phyloP scores from a whole-genome alignment of 805 yeast species.

The Candida odintsovae region DNA sequence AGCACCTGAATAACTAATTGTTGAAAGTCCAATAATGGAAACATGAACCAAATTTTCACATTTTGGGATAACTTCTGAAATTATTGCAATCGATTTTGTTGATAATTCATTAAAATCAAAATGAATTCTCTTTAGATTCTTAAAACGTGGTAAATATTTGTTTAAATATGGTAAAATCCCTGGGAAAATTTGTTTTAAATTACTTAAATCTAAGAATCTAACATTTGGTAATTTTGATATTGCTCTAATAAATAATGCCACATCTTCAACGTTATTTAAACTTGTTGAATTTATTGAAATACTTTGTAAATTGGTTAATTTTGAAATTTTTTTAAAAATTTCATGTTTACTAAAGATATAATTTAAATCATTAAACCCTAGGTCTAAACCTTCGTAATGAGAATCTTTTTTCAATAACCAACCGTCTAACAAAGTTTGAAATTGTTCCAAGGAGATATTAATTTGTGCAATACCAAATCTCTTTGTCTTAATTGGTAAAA shows the following conservation, averaged over 20 bases:
- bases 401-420: conserved; percentile 31
- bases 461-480: conserved; percentile 77
- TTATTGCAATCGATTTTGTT: conserved; percentile 46
- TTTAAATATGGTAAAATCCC: conserved; percentile 50
- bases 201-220: conserved; percentile 70
- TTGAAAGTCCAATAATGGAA: conserved; percentile 58
- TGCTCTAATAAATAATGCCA: conserved; percentile 41
- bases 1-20: conserved; percentile 52
- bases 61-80: conserved; percentile 66
- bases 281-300: conserved; percentile 64
- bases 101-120: conserved; percentile 62
- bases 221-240: conserved; percentile 52
- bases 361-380: conserved; percentile 73
- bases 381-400: conserved; percentile 62
- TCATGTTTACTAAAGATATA: not conserved
- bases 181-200: conserved; percentile 64
- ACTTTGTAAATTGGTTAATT: conserved; percentile 30
- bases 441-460: conserved; percentile 54
- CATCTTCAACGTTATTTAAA: conserved; percentile 45
- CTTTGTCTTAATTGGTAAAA: conserved; percentile 45
- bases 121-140: conserved; percentile 58
- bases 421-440: conserved; percentile 51
- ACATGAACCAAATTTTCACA: conserved; percentile 63
- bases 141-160: conserved; percentile 63
- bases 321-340: not conserved